These are phyloP conservation scores for Mycena albidolilacea DNA, from an alignment of 768 basidiomycete species.

Conservation along the genomic window DNA sequence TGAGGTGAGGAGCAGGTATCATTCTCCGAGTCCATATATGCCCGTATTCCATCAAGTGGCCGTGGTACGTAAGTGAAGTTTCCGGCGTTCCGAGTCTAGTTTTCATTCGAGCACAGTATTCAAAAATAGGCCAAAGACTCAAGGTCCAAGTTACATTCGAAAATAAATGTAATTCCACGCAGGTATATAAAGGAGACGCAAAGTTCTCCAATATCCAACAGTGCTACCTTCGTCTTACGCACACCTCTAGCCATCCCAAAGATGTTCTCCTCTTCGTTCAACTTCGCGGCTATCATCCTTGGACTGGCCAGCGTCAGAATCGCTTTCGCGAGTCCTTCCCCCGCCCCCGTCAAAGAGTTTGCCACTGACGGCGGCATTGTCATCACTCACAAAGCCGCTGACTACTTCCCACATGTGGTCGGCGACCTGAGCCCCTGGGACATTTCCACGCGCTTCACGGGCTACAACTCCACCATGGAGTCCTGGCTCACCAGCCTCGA, in stretches of 20 bases:
- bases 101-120: background rate
- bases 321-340: conserved; percentile 17
- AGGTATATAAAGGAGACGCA: conserved; percentile 15
- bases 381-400: conserved; percentile 21
- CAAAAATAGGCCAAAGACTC: conserved; percentile 7
- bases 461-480: conserved; percentile 27
- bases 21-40: conserved; percentile 7
- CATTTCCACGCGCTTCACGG: conserved; percentile 23
- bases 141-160: conserved; percentile 8
- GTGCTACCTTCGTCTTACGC: conserved; percentile 20
- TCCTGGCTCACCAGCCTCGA: conserved; percentile 26
- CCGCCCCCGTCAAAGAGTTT: conserved; percentile 19
- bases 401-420: conserved; percentile 21
- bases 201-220: conserved; percentile 15
- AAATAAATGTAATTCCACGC: conserved; percentile 13
- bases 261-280: conserved; percentile 23
- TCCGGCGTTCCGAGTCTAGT: background rate
- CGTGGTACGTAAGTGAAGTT: conserved; percentile 1
- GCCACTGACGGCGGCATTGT: conserved; percentile 26
- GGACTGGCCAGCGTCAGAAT: conserved; percentile 22
- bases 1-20: background rate
- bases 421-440: conserved; percentile 25
- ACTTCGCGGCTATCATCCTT: conserved; percentile 21
- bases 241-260: conserved; percentile 17
- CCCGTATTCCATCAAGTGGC: background rate